phyloP scores from a whole-genome alignment of 768 basidiomycete species.

The Tricholoma sp. region DNA sequence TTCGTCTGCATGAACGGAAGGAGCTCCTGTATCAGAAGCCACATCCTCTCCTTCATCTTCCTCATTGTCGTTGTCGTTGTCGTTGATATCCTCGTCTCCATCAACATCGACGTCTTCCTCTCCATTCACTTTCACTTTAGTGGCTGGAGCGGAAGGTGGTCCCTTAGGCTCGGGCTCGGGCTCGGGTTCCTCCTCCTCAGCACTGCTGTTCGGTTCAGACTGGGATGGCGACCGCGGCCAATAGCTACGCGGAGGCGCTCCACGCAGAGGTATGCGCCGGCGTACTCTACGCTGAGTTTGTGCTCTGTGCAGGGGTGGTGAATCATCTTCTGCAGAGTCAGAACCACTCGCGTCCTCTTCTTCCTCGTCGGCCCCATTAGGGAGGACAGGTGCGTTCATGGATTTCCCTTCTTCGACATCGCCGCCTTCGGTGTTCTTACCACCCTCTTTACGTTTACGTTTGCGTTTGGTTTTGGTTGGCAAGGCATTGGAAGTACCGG shows the following conservation, averaged over 20 bases:
- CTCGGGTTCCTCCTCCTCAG: neutral
- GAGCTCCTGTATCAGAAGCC: conserved; percentile 9
- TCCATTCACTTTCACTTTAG: neutral
- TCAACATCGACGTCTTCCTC: neutral
- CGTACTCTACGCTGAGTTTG: neutral
- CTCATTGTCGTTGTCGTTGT: conserved; percentile 13
- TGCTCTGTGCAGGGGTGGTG: neutral
- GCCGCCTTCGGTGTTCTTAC: conserved; percentile 1
- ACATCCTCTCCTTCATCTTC: conserved; percentile 15
- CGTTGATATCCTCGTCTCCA: neutral
- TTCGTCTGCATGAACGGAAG: conserved; percentile 5
- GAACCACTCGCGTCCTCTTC: neutral
- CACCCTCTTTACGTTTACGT: neutral
- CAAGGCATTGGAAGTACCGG: neutral
- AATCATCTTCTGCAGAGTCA: neutral
- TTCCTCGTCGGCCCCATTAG: neutral
- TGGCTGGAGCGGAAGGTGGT: neutral
- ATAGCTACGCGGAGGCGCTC: neutral
- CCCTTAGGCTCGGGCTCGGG: neutral
- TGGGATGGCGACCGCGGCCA: neutral
- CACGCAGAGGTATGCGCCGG: neutral
- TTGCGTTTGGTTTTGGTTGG: neutral
- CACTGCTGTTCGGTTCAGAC: neutral
- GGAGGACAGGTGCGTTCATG: neutral
- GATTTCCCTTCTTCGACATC: conserved; percentile 13